phyloP scores from a whole-genome alignment of 2,329 filamentous ascomycete genomes.

The Cladosporium sp. region DNA sequence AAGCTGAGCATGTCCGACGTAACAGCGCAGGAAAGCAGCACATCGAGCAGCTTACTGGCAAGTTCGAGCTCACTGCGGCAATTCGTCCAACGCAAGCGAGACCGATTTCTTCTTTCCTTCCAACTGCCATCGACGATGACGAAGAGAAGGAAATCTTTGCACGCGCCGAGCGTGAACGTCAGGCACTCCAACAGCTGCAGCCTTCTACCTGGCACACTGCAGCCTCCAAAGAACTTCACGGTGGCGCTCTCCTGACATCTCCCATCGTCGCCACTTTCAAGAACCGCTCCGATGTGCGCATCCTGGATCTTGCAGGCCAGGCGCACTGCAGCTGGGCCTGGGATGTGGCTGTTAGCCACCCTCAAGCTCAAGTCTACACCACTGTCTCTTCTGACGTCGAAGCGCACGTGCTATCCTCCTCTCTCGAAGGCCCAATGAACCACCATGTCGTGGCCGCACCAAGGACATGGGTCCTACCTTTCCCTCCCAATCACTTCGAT shows the following conservation, averaged over 20 bases:
- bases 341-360: constrained; percentile 83
- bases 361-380: constrained; percentile 81
- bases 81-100: constrained; percentile 40
- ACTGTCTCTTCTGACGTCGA: constrained; percentile 47
- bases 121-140: constrained; percentile 33
- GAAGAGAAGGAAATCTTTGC: constrained; percentile 30
- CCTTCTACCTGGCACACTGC: constrained; percentile 60
- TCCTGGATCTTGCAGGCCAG: constrained; percentile 84
- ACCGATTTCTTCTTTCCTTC: constrained; percentile 43
- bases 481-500: constrained; percentile 81
- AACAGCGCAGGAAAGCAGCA: constrained; percentile 69
- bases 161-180: constrained; percentile 66
- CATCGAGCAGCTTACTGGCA: constrained; percentile 76
- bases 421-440: constrained; percentile 78
- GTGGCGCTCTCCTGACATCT: constrained; percentile 56
- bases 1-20: constrained; percentile 80
- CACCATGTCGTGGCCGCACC: constrained; percentile 78
- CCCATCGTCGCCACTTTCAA: constrained; percentile 42
- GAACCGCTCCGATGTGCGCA: constrained; percentile 49
- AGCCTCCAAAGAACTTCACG: constrained; percentile 57
- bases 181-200: constrained; percentile 68
- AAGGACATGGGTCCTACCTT: constrained; percentile 75
- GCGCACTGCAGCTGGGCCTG: constrained; percentile 91
- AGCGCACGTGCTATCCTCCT: constrained; percentile 54
- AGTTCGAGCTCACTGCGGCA: constrained; percentile 66